Evolutionary conservation across 2,329 filamentous ascomycete genomes (phyloP), one percentile per base, ranked within the genome.

Genomic region (Aulographum hederae): DNA sequence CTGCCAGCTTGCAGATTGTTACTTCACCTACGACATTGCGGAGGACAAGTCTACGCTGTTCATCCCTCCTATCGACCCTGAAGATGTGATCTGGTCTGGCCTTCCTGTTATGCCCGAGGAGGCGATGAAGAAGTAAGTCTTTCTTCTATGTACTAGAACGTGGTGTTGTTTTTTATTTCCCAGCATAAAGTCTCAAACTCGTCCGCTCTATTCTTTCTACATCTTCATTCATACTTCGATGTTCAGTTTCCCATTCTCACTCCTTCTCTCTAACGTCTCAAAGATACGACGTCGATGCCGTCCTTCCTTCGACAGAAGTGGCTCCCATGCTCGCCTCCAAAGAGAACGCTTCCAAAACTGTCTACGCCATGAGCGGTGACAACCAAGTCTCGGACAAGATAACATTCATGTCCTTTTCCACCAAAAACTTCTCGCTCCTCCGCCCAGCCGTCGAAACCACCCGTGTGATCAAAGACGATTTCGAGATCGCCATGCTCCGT

Each of bases 1-100:
- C 43, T 91, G 74, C 47, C 67, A 73, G 38, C 65, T 91, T 18
- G 69, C 85, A 36, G 84, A 94, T 53, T 77, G 77, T 45, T 74
- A 75, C 49, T 68, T 82, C 37, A 67, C 76, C 34, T 93, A 94
- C 60, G 76, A 93, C 41, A 75, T 92, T 35, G 61, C 67, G 28
- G 65, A 69, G 30, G 67, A 73, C 40, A 71, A 73, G 43, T 69
- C 85, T 26, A 91, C 76, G 3, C 71, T 98, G 30, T 98, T 85
- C 58, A 86, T 98, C 44, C 86, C 89, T 2, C 79, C 84, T 12
- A 69, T 85, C 44, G 74, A 93, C 43, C 69, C 81, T n/a, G 79
- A 89, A 27, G 74, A 73, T 33, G 84, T 95, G 36, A 81, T 95
- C 47, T 98, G 86, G 86, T 79, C 78, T 18, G 89, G 89, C 10